phyloP scores from a whole-genome alignment of 768 basidiomycete species.

The Galerina marginata region DNA sequence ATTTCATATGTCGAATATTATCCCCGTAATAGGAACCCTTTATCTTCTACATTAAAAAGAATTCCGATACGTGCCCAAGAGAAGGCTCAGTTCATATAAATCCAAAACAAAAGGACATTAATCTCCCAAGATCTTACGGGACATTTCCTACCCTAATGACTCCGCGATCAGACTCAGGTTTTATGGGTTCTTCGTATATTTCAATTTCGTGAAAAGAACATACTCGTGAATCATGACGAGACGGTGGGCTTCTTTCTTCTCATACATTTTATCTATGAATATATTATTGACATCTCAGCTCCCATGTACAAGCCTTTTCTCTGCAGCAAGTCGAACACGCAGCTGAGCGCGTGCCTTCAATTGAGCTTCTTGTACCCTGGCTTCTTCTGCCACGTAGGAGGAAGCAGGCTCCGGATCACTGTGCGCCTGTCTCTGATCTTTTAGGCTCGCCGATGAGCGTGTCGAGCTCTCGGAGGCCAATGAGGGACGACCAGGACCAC shows the following conservation, averaged over 20 bases:
- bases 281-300: constrained; percentile 5
- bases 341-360: constrained; percentile 55
- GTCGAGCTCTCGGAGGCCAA: neutral
- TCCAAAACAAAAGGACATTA: constrained; percentile 6
- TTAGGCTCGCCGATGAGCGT: constrained; percentile 8
- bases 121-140: constrained; percentile 17
- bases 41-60: neutral
- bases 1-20: constrained; percentile 19
- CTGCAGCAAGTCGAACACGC: constrained; percentile 47
- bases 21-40: constrained; percentile 21
- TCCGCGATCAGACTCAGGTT: constrained; percentile 15
- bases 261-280: constrained; percentile 3
- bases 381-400: constrained; percentile 24
- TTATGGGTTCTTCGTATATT: constrained; percentile 7
- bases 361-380: constrained; percentile 43
- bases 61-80: neutral
- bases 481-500: neutral
- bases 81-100: constrained; percentile 6
- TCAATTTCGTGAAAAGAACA: constrained; percentile 8
- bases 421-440: constrained; percentile 5
- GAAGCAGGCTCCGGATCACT: constrained; percentile 20
- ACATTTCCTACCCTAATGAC: constrained; percentile 8
- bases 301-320: constrained; percentile 19
- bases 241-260: constrained; percentile 9
- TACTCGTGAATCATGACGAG: constrained; percentile 11